A percentile compares a stretch with the other conserved stretches of the same genome.
Conservation (phyloP, 352 stramenopile species). For the Globisporangium paroecandrum region DNA sequence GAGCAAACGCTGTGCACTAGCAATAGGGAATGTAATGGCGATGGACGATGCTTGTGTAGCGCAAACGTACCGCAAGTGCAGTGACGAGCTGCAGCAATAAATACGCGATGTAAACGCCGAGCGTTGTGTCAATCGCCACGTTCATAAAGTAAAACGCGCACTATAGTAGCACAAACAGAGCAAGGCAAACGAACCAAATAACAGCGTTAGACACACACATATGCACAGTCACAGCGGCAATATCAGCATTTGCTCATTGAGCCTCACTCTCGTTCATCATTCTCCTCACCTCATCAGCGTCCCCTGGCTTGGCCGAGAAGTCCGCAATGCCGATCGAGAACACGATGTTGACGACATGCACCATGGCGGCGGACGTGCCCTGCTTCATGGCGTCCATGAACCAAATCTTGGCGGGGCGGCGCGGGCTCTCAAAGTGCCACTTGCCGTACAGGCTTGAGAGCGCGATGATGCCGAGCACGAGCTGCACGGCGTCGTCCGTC, state of each 20-base stretch:
- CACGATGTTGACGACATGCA: conserved; percentile 79
- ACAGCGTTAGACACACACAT: not conserved
- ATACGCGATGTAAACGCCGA: conserved; percentile 82
- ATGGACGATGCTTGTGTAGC: not conserved
- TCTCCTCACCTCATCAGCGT: conserved; percentile 55
- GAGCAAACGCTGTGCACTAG: not conserved
- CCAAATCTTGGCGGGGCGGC: conserved; percentile 62
- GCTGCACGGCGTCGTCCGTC: conserved; percentile 72
- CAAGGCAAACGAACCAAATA: not conserved
- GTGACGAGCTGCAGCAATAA: conserved; percentile 64
- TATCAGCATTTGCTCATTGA: not conserved
- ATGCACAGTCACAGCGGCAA: not conserved
- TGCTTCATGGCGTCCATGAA: conserved; percentile 86
- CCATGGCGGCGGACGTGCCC: conserved; percentile 69
- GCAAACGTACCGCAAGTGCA: conserved; percentile 40
- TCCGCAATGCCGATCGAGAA: conserved; percentile 73
- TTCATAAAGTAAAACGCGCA: conserved; percentile 89
- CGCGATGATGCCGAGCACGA: conserved; percentile 70
- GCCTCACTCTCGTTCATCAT: not conserved
- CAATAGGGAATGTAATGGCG: not conserved
- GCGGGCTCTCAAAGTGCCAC: conserved; percentile 67
- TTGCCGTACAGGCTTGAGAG: conserved; percentile 78
- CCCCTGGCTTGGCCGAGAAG: conserved; percentile 40
- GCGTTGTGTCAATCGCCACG: conserved; percentile 77
- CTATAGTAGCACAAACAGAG: conserved; percentile 20